Base-by-base conservation (phyloP, 805 yeast genomes). In the Saccharomycopsis fodiens region DNA sequence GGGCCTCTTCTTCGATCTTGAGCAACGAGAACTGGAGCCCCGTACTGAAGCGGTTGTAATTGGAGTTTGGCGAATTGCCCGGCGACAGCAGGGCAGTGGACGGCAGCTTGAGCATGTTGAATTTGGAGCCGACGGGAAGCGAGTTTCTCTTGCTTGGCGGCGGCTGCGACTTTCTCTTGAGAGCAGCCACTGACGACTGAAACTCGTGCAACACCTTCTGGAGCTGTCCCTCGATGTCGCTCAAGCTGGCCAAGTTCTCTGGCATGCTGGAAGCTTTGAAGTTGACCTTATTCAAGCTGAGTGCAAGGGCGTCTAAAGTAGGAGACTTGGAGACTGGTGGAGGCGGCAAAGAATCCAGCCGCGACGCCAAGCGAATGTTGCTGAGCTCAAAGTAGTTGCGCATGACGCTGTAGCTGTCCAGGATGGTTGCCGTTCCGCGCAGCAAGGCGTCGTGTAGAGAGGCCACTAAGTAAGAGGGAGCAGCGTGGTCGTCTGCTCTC, bases 21-120 rank as follows among this genome's bases (percentile, higher is more conserved):
- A 61, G 39, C 19, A 61, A 43, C 10, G 63, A 54, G 3, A 61
- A 41, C 3, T 56, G 44, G 2, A 61, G 46, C 1, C 65, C 65
- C 2, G 59, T 55, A 39, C 62, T 59, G 13, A 53, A 35, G 41
- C 63, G 52, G 36, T 57, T 59, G 32, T 51, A 51, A 13, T 42
- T 43, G 10, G 54, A 41, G 8, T 53, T 30, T 3, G 52, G 45
- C 15, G 41, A 22, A 17, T 37, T 30, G 29, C 39, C 23, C 1
- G 47, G 16, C 15, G 46, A 42, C n/a, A n/a, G n/a, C n/a, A n/a
- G n/a, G n/a, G n/a, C n/a, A 30, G 42, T 12, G 10, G 51, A 10
- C 27, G 42, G 17, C 6, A 35, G 16, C 19, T 39, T 39, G 27
- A 42, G 27, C 46, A 42, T 42, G 23, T 35, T 42, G 41, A 42